Evolutionary conservation across 169 alveolate genomes (phyloP).

Genomic region (Plasmodium yoelii): DNA sequence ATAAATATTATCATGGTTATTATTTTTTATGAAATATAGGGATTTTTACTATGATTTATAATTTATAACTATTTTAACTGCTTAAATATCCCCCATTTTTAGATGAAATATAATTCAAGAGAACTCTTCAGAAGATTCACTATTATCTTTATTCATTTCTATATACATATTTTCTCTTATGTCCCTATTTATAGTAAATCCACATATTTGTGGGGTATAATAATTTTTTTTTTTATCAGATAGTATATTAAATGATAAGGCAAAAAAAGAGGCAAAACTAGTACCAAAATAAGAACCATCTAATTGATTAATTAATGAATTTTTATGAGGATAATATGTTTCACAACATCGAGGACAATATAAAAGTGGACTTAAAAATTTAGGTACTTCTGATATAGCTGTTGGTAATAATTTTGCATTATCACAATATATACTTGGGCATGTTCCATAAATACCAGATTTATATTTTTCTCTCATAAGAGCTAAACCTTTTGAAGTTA

Average conservation of each 20-base stretch:
- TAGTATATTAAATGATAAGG: slow-evolving; percentile 66
- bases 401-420: slow-evolving; percentile 91
- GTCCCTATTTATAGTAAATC: slow-evolving; percentile 60
- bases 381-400: slow-evolving; percentile 92
- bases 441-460: slow-evolving; percentile 89
- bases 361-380: slow-evolving; percentile 91
- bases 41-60: too few species aligned
- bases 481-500: slow-evolving; percentile 92
- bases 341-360: slow-evolving; percentile 94
- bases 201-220: slow-evolving; percentile 69
- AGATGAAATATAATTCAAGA: not conserved
- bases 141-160: slow-evolving; percentile 53
- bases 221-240: slow-evolving; percentile 62
- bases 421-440: slow-evolving; percentile 92
- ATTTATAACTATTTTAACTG: too few species aligned
- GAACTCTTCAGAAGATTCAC: slow-evolving; percentile 64
- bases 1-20: too few species aligned
- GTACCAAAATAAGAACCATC: slow-evolving; percentile 96
- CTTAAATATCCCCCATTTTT: too few species aligned
- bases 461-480: slow-evolving; percentile 91
- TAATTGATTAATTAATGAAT: slow-evolving; percentile 82
- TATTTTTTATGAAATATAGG: too few species aligned
- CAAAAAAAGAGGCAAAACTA: slow-evolving; percentile 91
- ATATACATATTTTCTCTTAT: slow-evolving; percentile 40
- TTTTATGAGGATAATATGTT: slow-evolving; percentile 87